phyloP scores from a whole-genome alignment of 108 stramenopile species.

The Aurantiochytrium sp. region DNA sequence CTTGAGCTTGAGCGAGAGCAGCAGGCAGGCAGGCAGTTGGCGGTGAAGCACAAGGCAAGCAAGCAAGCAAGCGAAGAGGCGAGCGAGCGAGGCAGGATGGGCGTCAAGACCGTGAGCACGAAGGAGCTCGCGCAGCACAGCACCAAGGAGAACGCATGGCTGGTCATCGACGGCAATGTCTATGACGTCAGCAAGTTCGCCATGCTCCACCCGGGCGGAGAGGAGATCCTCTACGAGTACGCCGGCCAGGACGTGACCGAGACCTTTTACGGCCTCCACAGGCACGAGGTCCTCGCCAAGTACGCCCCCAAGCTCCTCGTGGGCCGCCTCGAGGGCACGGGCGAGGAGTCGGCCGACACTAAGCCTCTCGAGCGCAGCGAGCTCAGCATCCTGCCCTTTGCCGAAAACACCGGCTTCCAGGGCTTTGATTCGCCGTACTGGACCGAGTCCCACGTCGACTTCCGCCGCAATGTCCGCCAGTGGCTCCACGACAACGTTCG shows the following conservation, averaged over 20 bases:
- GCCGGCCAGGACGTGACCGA: slow-evolving; percentile 12
- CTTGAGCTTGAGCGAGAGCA: too few relatives aligned
- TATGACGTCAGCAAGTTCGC: slow-evolving; percentile 7
- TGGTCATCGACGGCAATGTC: background rate
- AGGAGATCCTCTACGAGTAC: background rate
- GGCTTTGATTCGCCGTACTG: background rate
- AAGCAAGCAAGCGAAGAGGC: too few relatives aligned
- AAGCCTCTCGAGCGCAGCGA: background rate
- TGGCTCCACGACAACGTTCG: slow-evolving; percentile 12
- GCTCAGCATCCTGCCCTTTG: background rate
- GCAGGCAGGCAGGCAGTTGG: too few relatives aligned
- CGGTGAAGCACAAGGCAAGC: too few relatives aligned
- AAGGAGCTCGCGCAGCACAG: slow-evolving; percentile 11
- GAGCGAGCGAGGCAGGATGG: too few relatives aligned
- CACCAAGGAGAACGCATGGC: background rate
- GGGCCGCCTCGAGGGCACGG: background rate
- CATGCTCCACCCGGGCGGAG: slow-evolving; percentile 1
- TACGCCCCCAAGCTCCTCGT: background rate
- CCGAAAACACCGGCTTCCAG: background rate
- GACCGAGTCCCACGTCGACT: background rate
- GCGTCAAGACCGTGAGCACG: background rate
- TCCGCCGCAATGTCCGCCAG: background rate
- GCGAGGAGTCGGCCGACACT: background rate
- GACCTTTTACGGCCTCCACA: slow-evolving; percentile 6
- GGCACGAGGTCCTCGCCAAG: slow-evolving; percentile 2